Conservation (phyloP, 306 rosid genomes). For the Dalbergia cultrata region DNA sequence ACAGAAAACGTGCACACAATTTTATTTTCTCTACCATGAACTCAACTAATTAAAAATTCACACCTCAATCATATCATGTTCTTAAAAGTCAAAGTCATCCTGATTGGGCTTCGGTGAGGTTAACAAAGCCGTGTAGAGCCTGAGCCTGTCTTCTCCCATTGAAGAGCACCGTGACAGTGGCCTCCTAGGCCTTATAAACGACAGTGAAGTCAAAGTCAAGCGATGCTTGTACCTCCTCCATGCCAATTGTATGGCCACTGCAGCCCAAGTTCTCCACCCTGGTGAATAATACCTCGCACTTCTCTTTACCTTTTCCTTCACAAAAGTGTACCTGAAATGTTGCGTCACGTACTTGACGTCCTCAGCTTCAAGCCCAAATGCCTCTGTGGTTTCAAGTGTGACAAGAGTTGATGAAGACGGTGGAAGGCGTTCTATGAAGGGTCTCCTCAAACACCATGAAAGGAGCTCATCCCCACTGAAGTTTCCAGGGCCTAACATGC, state of each 20-base stretch:
- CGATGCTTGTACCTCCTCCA: slow-evolving; percentile 85
- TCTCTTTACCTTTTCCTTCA: slow-evolving; percentile 85
- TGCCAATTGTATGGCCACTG: slow-evolving; percentile 88
- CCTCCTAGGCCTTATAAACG: slow-evolving; percentile 82
- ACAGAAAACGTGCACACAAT: neutral
- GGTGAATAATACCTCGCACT: slow-evolving; percentile 93
- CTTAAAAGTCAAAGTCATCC: slow-evolving; percentile 70
- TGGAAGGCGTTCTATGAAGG: slow-evolving; percentile 82
- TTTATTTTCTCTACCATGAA: neutral
- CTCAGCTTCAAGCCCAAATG: slow-evolving; percentile 82
- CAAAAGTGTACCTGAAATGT: slow-evolving; percentile 89
- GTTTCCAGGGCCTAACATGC: slow-evolving; percentile 93
- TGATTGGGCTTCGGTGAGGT: slow-evolving; percentile 91
- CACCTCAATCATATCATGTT: neutral
- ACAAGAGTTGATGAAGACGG: slow-evolving; percentile 78
- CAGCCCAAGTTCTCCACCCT: slow-evolving; percentile 95
- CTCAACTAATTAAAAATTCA: neutral
- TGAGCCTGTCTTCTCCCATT: slow-evolving; percentile 77
- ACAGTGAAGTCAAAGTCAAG: slow-evolving; percentile 74
- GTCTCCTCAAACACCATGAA: slow-evolving; percentile 88
- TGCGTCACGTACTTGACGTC: slow-evolving; percentile 90
- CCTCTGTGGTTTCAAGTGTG: slow-evolving; percentile 84
- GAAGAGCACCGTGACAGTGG: slow-evolving; percentile 82
- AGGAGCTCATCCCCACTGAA: slow-evolving; percentile 92
- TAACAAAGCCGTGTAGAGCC: slow-evolving; percentile 84